These are phyloP conservation scores for Rhodotorula kratochvilovae DNA, from an alignment of 768 basidiomycete genomes.

Conservation along the genomic window DNA sequence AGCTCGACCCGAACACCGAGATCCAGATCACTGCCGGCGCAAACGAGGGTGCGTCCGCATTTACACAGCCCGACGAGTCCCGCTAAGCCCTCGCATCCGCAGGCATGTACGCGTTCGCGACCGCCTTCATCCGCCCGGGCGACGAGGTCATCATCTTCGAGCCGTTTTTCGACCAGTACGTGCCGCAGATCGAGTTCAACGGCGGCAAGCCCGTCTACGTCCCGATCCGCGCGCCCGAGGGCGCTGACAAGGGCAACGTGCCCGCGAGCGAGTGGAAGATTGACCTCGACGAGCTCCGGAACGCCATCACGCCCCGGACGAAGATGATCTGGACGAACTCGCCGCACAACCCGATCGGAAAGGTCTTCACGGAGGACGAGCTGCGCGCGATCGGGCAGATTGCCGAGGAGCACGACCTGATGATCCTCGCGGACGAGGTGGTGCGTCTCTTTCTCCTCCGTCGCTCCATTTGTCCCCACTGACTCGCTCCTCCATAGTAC, in stretches of 20 bases:
- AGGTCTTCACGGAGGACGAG: conserved; percentile 81
- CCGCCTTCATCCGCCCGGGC: conserved; percentile 81
- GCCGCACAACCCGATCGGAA: conserved; percentile 93
- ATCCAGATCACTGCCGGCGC: conserved; percentile 94
- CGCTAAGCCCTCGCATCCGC: conserved; percentile 7
- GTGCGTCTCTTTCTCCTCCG: conserved; percentile 52
- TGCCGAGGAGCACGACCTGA: conserved; percentile 83
- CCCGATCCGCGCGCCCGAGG: conserved; percentile 80
- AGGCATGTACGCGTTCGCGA: conserved; percentile 84
- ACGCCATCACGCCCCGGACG: conserved; percentile 76
- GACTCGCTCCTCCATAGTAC: conserved; percentile 56
- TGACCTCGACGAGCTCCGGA: conserved; percentile 81
- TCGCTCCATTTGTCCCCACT: not conserved
- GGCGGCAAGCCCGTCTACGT: conserved; percentile 90
- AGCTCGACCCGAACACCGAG: conserved; percentile 76
- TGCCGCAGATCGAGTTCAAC: conserved; percentile 42
- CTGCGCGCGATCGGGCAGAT: conserved; percentile 77
- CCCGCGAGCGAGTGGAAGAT: conserved; percentile 79
- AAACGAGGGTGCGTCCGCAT: conserved; percentile 68
- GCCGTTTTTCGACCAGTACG: conserved; percentile 48
- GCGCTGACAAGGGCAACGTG: conserved; percentile 49
- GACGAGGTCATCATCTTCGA: conserved; percentile 99
- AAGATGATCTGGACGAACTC: conserved; percentile 95
- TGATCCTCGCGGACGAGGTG: conserved; percentile 95
- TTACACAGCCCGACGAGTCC: too few relatives aligned